phyloP scores from a whole-genome alignment of 768 basidiomycete genomes.

The Porpolomopsis calyptriformis region DNA sequence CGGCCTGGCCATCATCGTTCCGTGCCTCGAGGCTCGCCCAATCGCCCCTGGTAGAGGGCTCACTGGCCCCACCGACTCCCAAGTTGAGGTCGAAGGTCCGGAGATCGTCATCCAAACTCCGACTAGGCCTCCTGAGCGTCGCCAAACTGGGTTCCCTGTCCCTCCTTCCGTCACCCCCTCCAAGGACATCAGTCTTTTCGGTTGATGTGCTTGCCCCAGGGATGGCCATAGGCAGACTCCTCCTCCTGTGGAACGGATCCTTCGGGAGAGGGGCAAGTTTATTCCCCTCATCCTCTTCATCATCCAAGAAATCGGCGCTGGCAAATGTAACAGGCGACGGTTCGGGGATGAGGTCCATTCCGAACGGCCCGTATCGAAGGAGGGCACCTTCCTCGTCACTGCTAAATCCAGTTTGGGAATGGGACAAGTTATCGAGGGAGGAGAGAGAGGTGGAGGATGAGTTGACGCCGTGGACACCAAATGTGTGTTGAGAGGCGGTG shows the following conservation, averaged over 20 bases:
- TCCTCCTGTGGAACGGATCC: constrained; percentile 28
- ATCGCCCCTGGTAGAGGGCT: constrained; percentile 46
- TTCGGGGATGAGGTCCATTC: not conserved
- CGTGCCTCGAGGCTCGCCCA: constrained; percentile 44
- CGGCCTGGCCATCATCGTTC: constrained; percentile 11
- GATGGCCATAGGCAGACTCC: constrained; percentile 54
- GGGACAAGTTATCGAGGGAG: constrained; percentile 13
- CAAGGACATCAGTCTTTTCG: constrained; percentile 8
- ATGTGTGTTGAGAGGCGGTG: constrained; percentile 22
- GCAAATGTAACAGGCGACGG: not conserved
- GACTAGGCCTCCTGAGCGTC: constrained; percentile 51
- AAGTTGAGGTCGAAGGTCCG: constrained; percentile 9
- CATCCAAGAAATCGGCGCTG: constrained; percentile 5
- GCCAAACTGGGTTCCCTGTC: constrained; percentile 48
- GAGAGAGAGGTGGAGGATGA: constrained; percentile 12
- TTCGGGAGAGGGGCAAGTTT: constrained; percentile 16
- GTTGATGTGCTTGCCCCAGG: constrained; percentile 24
- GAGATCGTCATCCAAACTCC: constrained; percentile 45
- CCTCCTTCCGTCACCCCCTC: constrained; percentile 22
- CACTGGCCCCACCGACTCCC: constrained; percentile 10
- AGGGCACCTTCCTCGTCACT: constrained; percentile 38
- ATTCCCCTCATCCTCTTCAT: constrained; percentile 28
- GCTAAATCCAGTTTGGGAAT: constrained; percentile 27
- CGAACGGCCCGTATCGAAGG: constrained; percentile 11
- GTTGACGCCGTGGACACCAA: not conserved